A percentile compares a stretch with the other conserved stretches of the same genome.
These are phyloP conservation scores for Russula earlei DNA, from an alignment of 768 basidiomycete genomes.

Conservation along the genomic window DNA sequence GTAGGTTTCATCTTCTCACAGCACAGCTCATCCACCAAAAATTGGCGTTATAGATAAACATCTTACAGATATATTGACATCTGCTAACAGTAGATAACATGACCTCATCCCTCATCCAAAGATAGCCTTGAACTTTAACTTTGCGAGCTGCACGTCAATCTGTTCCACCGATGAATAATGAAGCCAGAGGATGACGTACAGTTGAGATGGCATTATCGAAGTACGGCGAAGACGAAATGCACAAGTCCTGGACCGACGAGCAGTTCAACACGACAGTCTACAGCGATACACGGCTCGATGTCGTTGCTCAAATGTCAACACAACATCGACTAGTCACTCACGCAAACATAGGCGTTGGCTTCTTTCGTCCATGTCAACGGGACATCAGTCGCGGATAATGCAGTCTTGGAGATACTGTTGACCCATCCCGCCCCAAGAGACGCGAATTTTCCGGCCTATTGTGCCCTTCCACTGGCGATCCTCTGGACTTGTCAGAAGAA, in stretches of 20 bases:
- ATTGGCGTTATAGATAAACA: constrained; percentile 11
- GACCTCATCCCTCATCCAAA: constrained; percentile 1
- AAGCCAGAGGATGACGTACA: constrained; percentile 2
- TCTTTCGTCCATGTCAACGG: constrained; percentile 26
- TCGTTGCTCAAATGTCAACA: background rate
- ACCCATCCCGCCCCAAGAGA: constrained; percentile 24
- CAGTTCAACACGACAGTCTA: constrained; percentile 22
- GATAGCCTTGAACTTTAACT: constrained; percentile 23
- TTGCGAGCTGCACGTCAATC: constrained; percentile 27
- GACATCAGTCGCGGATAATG: background rate
- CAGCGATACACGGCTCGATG: background rate
- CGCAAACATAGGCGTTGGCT: constrained; percentile 13
- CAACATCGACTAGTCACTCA: background rate
- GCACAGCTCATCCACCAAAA: constrained; percentile 13
- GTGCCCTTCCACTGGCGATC: background rate
- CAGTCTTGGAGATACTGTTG: constrained; percentile 20
- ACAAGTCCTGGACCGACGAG: constrained; percentile 23
- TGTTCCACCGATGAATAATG: background rate
- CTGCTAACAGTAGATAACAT: too few relatives aligned
- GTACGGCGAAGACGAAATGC: constrained; percentile 22
- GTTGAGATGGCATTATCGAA: constrained; percentile 22
- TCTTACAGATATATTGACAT: background rate
- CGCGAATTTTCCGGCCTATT: constrained; percentile 24
- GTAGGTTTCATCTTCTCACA: background rate
- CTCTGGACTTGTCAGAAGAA: background rate